Conservation (phyloP, 2,329 filamentous ascomycete species). For the Whalleya microplaca region DNA sequence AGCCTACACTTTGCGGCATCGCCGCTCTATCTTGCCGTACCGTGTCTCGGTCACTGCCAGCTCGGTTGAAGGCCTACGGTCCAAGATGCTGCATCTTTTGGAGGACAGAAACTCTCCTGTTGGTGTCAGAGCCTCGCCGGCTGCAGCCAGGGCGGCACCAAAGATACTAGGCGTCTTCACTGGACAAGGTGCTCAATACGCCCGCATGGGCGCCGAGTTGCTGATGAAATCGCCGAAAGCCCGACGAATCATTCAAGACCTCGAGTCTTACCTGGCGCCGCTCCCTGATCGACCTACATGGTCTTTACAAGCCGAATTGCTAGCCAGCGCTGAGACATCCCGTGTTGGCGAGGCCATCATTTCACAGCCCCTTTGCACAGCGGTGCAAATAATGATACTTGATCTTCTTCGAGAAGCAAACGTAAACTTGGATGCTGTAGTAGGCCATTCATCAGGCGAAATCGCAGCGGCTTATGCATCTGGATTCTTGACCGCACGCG, state of each 20-base stretch:
- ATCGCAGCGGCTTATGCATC: conserved; percentile 32
- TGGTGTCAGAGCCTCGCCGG: background rate
- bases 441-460: conserved; percentile 36
- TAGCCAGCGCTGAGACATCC: conserved; percentile 3
- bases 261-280: conserved; percentile 24
- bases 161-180: conserved; percentile 35
- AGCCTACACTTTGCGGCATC: no score
- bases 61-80: no score
- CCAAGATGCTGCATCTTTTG: no score
- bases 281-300: conserved; percentile 26
- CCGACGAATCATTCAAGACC: conserved; percentile 15
- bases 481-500: conserved; percentile 21
- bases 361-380: conserved; percentile 41
- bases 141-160: background rate
- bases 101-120: no score
- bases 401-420: conserved; percentile 35
- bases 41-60: no score
- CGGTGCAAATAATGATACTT: conserved; percentile 43
- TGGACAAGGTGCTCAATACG: conserved; percentile 40
- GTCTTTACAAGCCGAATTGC: conserved; percentile 21
- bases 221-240: conserved; percentile 13
- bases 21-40: no score
- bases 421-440: conserved; percentile 29
- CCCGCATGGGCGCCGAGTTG: conserved; percentile 29
- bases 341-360: conserved; percentile 20